Conservation (phyloP, 768 basidiomycete genomes). For the Melanogaster broomeanus region DNA sequence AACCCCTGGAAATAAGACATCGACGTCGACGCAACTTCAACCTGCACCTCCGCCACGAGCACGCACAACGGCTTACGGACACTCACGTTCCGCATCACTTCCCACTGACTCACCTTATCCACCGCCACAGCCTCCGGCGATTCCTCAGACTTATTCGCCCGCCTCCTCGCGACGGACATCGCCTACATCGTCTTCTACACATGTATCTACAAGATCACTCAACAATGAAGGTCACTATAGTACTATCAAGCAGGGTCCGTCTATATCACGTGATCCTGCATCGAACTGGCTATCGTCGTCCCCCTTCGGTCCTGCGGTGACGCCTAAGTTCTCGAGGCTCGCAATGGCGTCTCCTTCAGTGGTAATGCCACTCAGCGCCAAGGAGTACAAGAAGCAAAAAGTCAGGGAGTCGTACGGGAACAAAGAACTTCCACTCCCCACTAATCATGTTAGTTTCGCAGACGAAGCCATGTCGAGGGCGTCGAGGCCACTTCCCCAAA, state of each 20-base stretch:
- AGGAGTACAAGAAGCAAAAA: constrained; percentile 27
- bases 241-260: constrained; percentile 19
- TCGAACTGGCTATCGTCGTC: constrained; percentile 30
- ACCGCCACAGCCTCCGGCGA: constrained; percentile 4
- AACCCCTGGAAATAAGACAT: not conserved
- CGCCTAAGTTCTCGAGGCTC: constrained; percentile 32
- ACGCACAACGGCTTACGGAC: constrained; percentile 16
- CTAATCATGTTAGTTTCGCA: constrained; percentile 11
- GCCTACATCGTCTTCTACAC: not conserved
- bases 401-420: constrained; percentile 7
- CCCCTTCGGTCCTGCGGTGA: constrained; percentile 30
- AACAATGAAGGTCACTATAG: not conserved
- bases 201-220: not conserved
- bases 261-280: constrained; percentile 25
- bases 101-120: not conserved
- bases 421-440: not conserved
- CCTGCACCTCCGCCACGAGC: constrained; percentile 21
- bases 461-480: constrained; percentile 4
- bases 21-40: constrained; percentile 3
- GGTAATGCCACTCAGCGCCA: constrained; percentile 33
- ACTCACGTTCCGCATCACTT: constrained; percentile 20
- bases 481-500: not conserved
- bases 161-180: constrained; percentile 4
- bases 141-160: constrained; percentile 20
- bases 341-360: constrained; percentile 28